These are phyloP conservation scores for Apocynum venetum DNA, from an alignment of 257 asterid genomes.

Conservation along the genomic window DNA sequence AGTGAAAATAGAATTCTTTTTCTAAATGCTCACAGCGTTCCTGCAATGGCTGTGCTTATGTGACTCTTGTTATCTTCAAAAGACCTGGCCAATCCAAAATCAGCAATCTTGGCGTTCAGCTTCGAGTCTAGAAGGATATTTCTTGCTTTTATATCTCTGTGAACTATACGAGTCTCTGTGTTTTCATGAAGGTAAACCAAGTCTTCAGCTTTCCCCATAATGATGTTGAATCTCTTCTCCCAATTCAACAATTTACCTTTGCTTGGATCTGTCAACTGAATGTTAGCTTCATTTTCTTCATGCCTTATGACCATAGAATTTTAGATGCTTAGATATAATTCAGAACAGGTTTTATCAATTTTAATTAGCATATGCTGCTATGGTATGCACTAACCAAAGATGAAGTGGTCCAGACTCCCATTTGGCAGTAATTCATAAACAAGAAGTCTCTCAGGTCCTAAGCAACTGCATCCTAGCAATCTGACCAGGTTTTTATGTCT, in stretches of 20 bases:
- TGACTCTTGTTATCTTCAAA: slow-evolving; percentile 16
- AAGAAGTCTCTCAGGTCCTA: slow-evolving; percentile 34
- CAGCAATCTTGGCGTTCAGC: slow-evolving; percentile 18
- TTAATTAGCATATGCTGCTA: background rate
- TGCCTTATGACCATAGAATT: no score
- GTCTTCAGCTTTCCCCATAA: slow-evolving; percentile 19
- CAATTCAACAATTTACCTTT: slow-evolving; percentile 13
- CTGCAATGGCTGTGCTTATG: slow-evolving; percentile 23
- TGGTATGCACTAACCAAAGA: slow-evolving; percentile 24
- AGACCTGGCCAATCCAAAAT: slow-evolving; percentile 21
- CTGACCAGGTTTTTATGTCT: slow-evolving; percentile 27
- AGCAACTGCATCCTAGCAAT: slow-evolving; percentile 30
- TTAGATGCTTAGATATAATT: no score
- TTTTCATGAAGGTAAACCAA: slow-evolving; percentile 23
- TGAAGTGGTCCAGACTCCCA: slow-evolving; percentile 31
- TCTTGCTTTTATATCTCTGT: slow-evolving; percentile 22
- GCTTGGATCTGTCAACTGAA: slow-evolving; percentile 1
- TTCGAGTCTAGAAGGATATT: slow-evolving; percentile 19
- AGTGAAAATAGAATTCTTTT: background rate
- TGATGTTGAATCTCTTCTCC: slow-evolving; percentile 17
- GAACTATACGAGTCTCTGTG: slow-evolving; percentile 13
- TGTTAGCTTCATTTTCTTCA: background rate
- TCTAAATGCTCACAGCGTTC: slow-evolving; percentile 14
- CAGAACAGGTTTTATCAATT: background rate
- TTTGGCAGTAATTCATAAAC: slow-evolving; percentile 29